Evolutionary conservation across 331 rosid species (phyloP).

Genomic region (Prunus yedoensis): DNA sequence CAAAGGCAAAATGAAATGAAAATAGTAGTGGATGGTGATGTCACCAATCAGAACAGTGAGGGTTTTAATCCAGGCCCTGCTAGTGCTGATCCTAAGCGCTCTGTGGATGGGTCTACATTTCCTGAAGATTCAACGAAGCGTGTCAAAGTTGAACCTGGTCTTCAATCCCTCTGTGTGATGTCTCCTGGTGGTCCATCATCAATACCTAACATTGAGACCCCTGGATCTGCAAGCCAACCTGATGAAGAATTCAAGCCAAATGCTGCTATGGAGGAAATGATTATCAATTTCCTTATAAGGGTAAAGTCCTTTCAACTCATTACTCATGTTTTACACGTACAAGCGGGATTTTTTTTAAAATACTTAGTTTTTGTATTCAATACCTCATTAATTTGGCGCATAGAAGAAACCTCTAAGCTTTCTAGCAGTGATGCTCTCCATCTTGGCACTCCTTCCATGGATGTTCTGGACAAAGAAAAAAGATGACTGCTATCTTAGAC

Average conservation of each 20-base stretch:
- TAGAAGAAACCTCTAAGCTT: constrained; percentile 1
- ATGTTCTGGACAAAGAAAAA: not conserved
- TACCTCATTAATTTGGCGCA: not conserved
- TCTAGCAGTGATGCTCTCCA: constrained; percentile 12
- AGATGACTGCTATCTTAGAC: not conserved
- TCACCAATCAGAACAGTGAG: constrained; percentile 62
- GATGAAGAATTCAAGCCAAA: constrained; percentile 99
- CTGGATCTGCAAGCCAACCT: constrained; percentile 90
- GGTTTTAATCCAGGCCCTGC: constrained; percentile 64
- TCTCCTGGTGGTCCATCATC: constrained; percentile 99
- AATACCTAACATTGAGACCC: constrained; percentile 87
- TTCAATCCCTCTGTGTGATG: constrained; percentile 86
- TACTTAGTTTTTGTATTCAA: constrained; percentile 1
- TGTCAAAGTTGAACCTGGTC: constrained; percentile 97
- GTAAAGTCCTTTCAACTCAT: constrained; percentile 49
- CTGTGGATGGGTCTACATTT: constrained; percentile 83
- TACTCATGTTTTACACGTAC: constrained; percentile 17
- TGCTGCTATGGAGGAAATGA: constrained; percentile 99
- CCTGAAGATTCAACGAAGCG: constrained; percentile 87
- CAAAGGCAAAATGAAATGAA: constrained; percentile 94
- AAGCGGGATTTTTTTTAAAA: constrained; percentile 20
- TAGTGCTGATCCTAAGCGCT: constrained; percentile 64
- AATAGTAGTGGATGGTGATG: constrained; percentile 70
- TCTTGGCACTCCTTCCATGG: not conserved
- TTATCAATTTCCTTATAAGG: constrained; percentile 92